Conservation (phyloP, 2,329 filamentous ascomycete species). For the Aspergillus oerlinghausenensis region DNA sequence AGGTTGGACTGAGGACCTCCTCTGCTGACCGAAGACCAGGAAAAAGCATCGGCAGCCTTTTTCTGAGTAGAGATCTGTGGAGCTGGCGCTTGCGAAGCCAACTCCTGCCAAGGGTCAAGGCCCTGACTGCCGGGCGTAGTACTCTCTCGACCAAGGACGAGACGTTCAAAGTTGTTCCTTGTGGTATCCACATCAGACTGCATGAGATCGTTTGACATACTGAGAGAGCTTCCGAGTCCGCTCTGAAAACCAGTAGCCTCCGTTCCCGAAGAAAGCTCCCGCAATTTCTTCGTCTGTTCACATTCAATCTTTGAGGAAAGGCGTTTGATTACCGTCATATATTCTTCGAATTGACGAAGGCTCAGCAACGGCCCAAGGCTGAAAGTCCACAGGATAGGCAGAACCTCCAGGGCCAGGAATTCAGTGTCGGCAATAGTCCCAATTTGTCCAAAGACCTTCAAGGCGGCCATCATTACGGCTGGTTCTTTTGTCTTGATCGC, state of each 20-base stretch:
- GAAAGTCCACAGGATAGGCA: constrained; percentile 89
- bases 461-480: constrained; percentile 90
- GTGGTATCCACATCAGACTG: constrained; percentile 49
- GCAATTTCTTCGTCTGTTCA: constrained; percentile 82
- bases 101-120: constrained; percentile 28
- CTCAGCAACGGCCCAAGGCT: constrained; percentile 84
- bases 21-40: constrained; percentile 38
- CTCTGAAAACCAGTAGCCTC: constrained; percentile 43
- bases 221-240: constrained; percentile 23
- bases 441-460: constrained; percentile 79
- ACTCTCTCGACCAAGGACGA: constrained; percentile 69
- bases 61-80: constrained; percentile 19
- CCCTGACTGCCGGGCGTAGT: constrained; percentile 34
- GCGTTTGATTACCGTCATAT: constrained; percentile 82
- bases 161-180: constrained; percentile 76
- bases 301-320: constrained; percentile 77
- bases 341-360: constrained; percentile 79
- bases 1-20: constrained; percentile 18
- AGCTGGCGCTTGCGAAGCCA: constrained; percentile 27
- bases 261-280: constrained; percentile 67
- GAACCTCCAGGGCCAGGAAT: constrained; percentile 84
- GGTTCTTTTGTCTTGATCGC: constrained; percentile 97
- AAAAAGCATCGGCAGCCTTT: constrained; percentile 29
- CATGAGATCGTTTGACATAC: constrained; percentile 19
- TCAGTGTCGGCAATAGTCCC: constrained; percentile 79